phyloP scores from a whole-genome alignment of 2,329 filamentous ascomycete species.

The Nemania diffusa region DNA sequence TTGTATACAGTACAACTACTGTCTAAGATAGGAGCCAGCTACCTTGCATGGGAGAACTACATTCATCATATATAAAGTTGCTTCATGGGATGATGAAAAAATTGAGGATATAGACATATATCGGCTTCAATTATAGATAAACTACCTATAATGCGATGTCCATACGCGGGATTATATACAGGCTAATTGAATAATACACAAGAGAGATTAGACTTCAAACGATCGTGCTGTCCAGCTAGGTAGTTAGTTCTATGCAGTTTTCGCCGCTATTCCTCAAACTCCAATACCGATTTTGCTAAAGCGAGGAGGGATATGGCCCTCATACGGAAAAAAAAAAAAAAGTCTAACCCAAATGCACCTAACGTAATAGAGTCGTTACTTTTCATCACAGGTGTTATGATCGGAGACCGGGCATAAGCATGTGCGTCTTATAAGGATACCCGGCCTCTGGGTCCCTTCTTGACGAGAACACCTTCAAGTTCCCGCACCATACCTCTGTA shows the following conservation, averaged over 20 bases:
- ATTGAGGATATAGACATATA: background rate
- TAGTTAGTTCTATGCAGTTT: conserved; percentile 17
- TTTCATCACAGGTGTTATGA: conserved; percentile 31
- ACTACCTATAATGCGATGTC: conserved; percentile 28
- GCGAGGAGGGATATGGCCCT: conserved; percentile 7
- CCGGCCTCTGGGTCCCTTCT: conserved; percentile 53
- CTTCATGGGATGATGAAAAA: too few species aligned
- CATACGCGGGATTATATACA: conserved; percentile 32
- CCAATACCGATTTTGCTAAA: conserved; percentile 23
- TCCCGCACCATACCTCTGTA: conserved; percentile 92
- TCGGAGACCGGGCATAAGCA: conserved; percentile 8
- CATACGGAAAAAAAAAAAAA: conserved; percentile 22
- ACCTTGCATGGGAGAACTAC: too few species aligned
- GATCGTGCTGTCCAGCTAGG: conserved; percentile 38
- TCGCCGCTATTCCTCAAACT: conserved; percentile 21
- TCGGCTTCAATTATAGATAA: conserved; percentile 1
- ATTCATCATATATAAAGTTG: too few species aligned
- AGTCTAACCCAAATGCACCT: conserved; percentile 32
- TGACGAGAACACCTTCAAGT: conserved; percentile 85
- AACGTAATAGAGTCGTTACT: conserved; percentile 32
- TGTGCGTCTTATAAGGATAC: conserved; percentile 41
- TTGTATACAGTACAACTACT: too few species aligned
- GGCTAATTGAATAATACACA: conserved; percentile 35
- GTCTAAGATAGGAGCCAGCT: too few species aligned
- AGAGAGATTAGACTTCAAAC: conserved; percentile 43